A percentile compares a stretch with the other conserved stretches of the same genome.
phyloP scores from a whole-genome alignment of 768 basidiomycete species.

The Tylopilus subfusipes region DNA sequence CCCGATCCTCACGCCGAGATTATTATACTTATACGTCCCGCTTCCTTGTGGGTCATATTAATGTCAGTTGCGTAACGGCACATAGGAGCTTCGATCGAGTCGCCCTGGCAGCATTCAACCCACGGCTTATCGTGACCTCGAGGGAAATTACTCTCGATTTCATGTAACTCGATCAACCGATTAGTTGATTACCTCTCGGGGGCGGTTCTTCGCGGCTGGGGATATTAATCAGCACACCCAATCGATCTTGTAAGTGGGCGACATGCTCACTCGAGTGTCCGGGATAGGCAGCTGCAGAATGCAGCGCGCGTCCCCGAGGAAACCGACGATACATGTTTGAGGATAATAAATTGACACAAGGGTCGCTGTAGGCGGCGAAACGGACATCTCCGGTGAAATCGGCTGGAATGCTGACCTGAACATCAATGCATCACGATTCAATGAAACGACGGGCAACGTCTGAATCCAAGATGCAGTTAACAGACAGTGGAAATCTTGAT shows the following conservation, averaged over 20 bases:
- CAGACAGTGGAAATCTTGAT: neutral
- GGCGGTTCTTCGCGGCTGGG: neutral
- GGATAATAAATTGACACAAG: neutral
- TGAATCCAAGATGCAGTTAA: neutral
- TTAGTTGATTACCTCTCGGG: neutral
- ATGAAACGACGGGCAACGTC: neutral
- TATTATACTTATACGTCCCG: neutral
- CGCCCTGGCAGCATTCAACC: neutral
- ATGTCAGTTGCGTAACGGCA: slow-evolving; percentile 1
- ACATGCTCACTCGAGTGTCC: slow-evolving; percentile 3
- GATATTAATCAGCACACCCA: neutral
- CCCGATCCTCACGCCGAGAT: slow-evolving; percentile 19
- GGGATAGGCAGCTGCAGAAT: neutral
- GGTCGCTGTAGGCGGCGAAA: neutral
- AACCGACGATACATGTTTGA: neutral
- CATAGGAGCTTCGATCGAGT: neutral
- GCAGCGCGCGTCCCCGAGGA: neutral
- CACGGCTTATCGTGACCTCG: slow-evolving; percentile 2
- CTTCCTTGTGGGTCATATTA: neutral
- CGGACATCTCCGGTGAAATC: neutral
- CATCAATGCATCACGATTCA: neutral
- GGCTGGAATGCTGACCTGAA: neutral
- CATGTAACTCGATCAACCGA: slow-evolving; percentile 2
- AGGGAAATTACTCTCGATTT: slow-evolving; percentile 12
- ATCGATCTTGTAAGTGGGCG: neutral